Evolutionary conservation across 257 asterid genomes (phyloP).

Genomic region (Scutellaria baicalensis): DNA sequence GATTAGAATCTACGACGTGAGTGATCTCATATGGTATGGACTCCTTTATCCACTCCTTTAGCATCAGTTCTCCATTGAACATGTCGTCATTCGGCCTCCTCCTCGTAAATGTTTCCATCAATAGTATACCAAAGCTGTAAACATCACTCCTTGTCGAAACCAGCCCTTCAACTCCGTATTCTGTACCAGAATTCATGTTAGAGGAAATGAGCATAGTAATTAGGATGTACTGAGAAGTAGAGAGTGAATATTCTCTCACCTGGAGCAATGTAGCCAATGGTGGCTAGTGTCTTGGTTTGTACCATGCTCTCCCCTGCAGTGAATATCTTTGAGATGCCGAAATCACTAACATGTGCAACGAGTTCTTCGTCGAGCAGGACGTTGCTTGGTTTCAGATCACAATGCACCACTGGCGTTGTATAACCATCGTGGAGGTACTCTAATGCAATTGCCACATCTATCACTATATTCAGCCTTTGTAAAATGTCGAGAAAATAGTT

Average conservation of each 20-base stretch:
- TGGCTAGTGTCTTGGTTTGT: conserved; percentile 12
- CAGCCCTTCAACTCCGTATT: conserved; percentile 41
- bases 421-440: conserved; percentile 22
- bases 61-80: conserved; percentile 20
- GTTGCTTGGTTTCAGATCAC: conserved; percentile 37
- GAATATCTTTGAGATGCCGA: conserved; percentile 20
- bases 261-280: conserved; percentile 29
- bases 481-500: conserved; percentile 4
- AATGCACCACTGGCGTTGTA: conserved; percentile 16
- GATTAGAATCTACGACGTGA: conserved; percentile 14
- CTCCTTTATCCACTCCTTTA: conserved; percentile 23
- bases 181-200: conserved; percentile 5
- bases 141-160: conserved; percentile 30
- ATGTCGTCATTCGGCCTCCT: conserved; percentile 28
- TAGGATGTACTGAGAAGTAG: not conserved
- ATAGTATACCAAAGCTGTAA: conserved; percentile 32
- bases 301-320: not conserved
- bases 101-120: conserved; percentile 35
- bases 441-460: conserved; percentile 21
- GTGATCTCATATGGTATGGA: conserved; percentile 1
- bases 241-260: not conserved
- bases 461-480: conserved; percentile 17
- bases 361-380: conserved; percentile 21
- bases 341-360: conserved; percentile 19
- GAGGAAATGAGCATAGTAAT: not conserved